phyloP scores from a whole-genome alignment of 306 rosid genomes.

The Cicer cuneatum region DNA sequence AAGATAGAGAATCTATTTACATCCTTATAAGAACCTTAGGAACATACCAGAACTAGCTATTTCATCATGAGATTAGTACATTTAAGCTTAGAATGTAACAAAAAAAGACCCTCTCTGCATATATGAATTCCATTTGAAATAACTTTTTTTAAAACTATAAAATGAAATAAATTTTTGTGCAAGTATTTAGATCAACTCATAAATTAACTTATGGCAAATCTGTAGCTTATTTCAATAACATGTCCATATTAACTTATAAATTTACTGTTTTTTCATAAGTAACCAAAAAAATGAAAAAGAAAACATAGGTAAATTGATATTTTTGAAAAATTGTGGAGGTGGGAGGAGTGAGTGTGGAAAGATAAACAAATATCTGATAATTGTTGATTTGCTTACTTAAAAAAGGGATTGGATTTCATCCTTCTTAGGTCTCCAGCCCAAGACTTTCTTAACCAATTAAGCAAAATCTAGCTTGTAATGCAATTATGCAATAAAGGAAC shows the following conservation, averaged over 20 bases:
- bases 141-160: not conserved
- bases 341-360: no score
- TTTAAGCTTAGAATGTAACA: conserved; percentile 11
- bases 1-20: conserved; percentile 29
- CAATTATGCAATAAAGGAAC: no score
- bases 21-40: conserved; percentile 11
- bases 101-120: not conserved
- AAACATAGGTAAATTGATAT: no score
- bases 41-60: conserved; percentile 36
- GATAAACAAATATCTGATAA: no score
- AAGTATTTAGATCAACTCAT: not conserved
- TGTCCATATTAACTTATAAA: no score
- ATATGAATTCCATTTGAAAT: not conserved
- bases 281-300: no score
- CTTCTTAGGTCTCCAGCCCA: no score
- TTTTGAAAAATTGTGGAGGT: no score
- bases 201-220: no score
- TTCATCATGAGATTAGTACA: not conserved
- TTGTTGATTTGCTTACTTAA: not conserved
- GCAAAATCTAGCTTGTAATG: not conserved
- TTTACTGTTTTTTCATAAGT: no score
- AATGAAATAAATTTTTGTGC: not conserved
- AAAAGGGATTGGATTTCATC: not conserved
- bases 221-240: no score
- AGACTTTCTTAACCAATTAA: not conserved